Evolutionary conservation across 2,329 filamentous ascomycete genomes (phyloP), one percentile per base, ranked within the genome.

Genomic region (Microsporum ferrugineum): DNA sequence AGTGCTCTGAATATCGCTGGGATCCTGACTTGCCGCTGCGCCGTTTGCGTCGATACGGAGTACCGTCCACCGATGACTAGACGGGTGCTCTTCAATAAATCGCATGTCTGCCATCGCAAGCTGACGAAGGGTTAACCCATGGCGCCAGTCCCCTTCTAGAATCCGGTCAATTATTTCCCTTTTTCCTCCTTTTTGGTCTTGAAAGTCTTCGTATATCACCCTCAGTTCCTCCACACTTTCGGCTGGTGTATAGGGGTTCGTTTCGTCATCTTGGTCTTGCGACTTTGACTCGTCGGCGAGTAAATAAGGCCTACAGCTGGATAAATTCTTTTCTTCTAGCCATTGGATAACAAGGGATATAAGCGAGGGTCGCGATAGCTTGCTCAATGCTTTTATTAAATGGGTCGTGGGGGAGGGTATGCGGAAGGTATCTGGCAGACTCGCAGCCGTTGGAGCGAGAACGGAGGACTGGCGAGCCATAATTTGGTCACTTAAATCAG

Each of bases 281-380:
- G 79, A 69, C 1, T 66, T 75, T 6, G 56, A 49, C 2, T 55
- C 23, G 2, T 56, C 12, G 27, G 23, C 12, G 33, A 39, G 27
- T 53, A 87, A 80, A 69, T 80, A 84, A 0, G 87, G 87, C 1
- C 77, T 77, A 49, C 82, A 86, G 17, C 81, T 76, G 3, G 80
- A 73, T 45, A 84, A 77, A 64, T 88, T 86, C 64, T 80, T 77
- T 57, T 86, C 82, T 61, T 87, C 83, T 2, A 95, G 83, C 90
- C 90, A 95, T 75, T 87, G 82, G 27, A 91, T 79, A 0, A 82
- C 87, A 6, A 95, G 80, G 0, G 84, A 82, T 31, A 94, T 75
- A 27, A 95, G 81, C 0, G 88, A 84, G 55, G 85, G 77, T 58
- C 89, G 85, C 1, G 88, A 87, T 17, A 95, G 80, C 60, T 85